A percentile compares a stretch with the other conserved stretches of the same genome.
Conservation (phyloP, 2,329 filamentous ascomycete species). For the Epichloe gansuensis region DNA sequence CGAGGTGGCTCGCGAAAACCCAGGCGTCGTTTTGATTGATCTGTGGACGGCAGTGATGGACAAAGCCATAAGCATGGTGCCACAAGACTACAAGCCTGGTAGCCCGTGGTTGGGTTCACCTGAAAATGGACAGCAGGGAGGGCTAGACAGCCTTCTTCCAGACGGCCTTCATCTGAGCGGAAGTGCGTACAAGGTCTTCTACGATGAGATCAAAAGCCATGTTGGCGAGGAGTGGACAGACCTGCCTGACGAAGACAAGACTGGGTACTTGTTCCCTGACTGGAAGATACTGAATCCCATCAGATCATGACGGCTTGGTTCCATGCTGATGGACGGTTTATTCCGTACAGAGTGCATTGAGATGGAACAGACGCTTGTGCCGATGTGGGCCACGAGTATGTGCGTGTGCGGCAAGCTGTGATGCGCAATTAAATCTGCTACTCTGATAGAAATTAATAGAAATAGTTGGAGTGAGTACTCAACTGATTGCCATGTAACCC, state of each 20-base stretch:
- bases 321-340: background rate
- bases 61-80: conserved; percentile 47
- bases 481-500: too few relatives aligned
- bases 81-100: conserved; percentile 40
- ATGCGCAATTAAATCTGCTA: too few relatives aligned
- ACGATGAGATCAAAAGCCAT: conserved; percentile 33
- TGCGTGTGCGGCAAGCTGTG: too few relatives aligned
- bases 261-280: conserved; percentile 34
- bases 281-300: conserved; percentile 26
- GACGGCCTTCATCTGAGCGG: conserved; percentile 48
- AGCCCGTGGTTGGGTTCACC: conserved; percentile 38
- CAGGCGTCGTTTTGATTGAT: conserved; percentile 61
- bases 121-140: conserved; percentile 36
- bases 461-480: too few relatives aligned
- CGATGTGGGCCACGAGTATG: too few relatives aligned
- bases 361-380: background rate
- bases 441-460: too few relatives aligned
- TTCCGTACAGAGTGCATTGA: background rate
- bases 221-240: conserved; percentile 32
- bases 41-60: conserved; percentile 71
- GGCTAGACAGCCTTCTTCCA: conserved; percentile 38
- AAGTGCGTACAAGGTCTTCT: conserved; percentile 41
- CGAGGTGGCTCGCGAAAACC: conserved; percentile 54
- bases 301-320: background rate
- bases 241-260: conserved; percentile 22